Base-by-base conservation (phyloP, 2,329 filamentous ascomycete genomes). In the Ascochyta rabiei region DNA sequence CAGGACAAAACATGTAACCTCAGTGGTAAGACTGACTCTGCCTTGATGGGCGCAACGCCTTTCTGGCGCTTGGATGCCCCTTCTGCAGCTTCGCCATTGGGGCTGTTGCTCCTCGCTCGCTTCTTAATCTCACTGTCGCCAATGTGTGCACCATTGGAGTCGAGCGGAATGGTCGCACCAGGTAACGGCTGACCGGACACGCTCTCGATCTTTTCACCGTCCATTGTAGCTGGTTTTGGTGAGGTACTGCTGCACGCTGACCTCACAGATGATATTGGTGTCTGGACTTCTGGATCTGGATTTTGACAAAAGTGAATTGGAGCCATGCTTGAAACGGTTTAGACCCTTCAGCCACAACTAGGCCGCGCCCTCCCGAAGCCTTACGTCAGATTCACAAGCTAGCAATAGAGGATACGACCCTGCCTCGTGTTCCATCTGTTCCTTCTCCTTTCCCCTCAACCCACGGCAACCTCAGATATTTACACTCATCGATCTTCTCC, bases 41-140 rank as follows among this genome's bases (percentile, higher is more conserved):
- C 80, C 75, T 91, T 92, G 73, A 93, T 84, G 8, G 86, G 84
- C 18, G 89, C 89, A 48, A 88, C 78, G 23, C 88, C 88, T 66
- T 72, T 79, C 64, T 62, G 68, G 34, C 73, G 68, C 57, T 75
- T 74, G 38, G 59, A 50, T 12, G 54, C 53, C 47, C 54, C 62
- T 48, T 66, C 68, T 42, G 59, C 26, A 53, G 42, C 59, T 33
- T 59, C 77, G 48, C 43, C 48, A 38, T 64, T 70, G 75, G 80
- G 62, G 72, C 48, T 70, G 45, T 59, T 63, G 48, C 63, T 59
- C 54, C 69, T 69, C 35, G 56, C 59, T 48, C 72, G 63, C 48
- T 75, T 75, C 50, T 66, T 70, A 9, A 70, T 68, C 57, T 61
- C 62, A 50, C 62, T 62, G 35, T 61, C 59, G 60, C 62, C 62